Evolutionary conservation across 768 basidiomycete species (phyloP), one percentile per base, ranked within the genome.

Genomic region (Cystofilobasidium bisporidii): DNA sequence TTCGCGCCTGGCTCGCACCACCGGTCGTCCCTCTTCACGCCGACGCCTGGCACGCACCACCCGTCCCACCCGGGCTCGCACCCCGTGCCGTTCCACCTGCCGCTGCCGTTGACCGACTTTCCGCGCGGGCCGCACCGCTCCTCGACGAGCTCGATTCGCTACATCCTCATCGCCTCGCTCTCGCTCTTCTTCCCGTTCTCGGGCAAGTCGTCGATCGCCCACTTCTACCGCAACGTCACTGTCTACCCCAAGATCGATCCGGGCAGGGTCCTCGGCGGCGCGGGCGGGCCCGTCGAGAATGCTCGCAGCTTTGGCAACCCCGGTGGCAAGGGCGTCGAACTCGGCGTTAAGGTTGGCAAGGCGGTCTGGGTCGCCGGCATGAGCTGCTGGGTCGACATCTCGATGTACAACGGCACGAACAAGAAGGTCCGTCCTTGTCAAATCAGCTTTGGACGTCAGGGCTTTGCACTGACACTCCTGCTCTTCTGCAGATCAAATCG

Each of bases 161-260:
- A 93, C 76, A 87, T 93, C 53, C 85, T 84, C 18, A 86, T 93
- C 79, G 83, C 24, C 33, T 67, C 36, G 24, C 57, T 64, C 71
- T 87, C 87, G 76, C 82, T 93, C 66, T 87, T 86, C 75, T 84
- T 88, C 63, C 73, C 83, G 2, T 77, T 80, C 20, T 83, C 83
- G 5, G 79, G 80, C 32, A 82, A 81, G 71, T 81, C 83, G 18
- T 89, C 88, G 3, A 86, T 93, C 40, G 87, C 91, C 4, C 91
- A 96, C 77, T 91, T 93, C 76, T 94, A 92, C 75, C 84, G 91
- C 12, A 79, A 85, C 56, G 86, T 89, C 75, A 84, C 85, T 63
- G 79, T 93, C 33, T 90, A 86, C 83, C 90, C 91, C 1, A 83
- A 83, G 56, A 76, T 91, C 24, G 81, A 88, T 66, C 83, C 87